Conservation (phyloP, 768 basidiomycete species). For the Neoboletus subvelutipes region DNA sequence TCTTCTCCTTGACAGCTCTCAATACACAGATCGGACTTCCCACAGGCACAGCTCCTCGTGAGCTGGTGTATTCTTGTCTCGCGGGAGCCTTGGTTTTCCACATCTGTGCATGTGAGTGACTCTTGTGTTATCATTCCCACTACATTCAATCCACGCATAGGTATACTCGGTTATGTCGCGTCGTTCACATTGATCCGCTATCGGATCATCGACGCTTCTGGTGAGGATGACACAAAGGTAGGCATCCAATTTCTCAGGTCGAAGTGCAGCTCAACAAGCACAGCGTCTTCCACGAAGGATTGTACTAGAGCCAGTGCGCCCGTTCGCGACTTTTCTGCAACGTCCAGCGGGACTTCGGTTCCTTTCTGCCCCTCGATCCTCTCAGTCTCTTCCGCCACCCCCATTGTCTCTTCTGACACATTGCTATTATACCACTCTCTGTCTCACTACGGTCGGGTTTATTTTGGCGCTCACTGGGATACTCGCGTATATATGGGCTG, state of each 20-base stretch:
- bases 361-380: neutral
- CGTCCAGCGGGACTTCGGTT: neutral
- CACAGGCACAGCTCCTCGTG: constrained; percentile 7
- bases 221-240: constrained; percentile 19
- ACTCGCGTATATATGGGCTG: constrained; percentile 26
- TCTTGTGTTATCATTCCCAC: neutral
- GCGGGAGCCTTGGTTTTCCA: constrained; percentile 33
- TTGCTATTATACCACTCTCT: constrained; percentile 29
- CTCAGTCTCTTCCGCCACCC: neutral
- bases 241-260: neutral
- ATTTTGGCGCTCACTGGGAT: constrained; percentile 27
- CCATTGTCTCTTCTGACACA: constrained; percentile 24
- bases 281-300: constrained; percentile 13
- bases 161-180: constrained; percentile 28
- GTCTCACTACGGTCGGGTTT: constrained; percentile 26
- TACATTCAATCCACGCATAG: constrained; percentile 7
- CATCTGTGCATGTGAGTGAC: constrained; percentile 27
- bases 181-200: constrained; percentile 32
- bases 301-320: constrained; percentile 16
- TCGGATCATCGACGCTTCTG: constrained; percentile 17
- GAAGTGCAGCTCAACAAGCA: constrained; percentile 2
- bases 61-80: constrained; percentile 31
- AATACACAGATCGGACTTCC: constrained; percentile 20
- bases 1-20: constrained; percentile 27
- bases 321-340: constrained; percentile 3